phyloP scores from a whole-genome alignment of 2,329 filamentous ascomycete genomes.

The Periconia digitata region DNA sequence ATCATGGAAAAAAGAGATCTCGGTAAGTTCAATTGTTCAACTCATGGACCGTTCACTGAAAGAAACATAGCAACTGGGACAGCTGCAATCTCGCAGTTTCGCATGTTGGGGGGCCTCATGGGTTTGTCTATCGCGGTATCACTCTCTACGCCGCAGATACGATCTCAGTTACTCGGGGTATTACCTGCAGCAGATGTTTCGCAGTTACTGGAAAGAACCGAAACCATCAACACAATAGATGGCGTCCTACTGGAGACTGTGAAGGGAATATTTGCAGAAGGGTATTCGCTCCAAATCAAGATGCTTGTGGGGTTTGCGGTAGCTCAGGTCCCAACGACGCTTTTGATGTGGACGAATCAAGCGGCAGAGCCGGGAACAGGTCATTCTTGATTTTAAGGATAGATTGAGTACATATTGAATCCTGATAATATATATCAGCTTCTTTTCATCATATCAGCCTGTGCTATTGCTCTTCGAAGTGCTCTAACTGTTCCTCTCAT shows the following conservation, averaged over 20 bases:
- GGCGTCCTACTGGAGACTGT: background rate
- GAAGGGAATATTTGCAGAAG: background rate
- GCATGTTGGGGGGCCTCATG: constrained; percentile 7
- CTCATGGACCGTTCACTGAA: background rate
- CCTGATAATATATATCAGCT: too few species aligned
- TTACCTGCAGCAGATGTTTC: background rate
- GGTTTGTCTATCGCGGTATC: constrained; percentile 6
- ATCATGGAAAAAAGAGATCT: constrained; percentile 7
- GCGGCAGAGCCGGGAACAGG: background rate
- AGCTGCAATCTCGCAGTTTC: constrained; percentile 6
- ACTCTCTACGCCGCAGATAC: background rate
- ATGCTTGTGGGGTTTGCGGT: constrained; percentile 8
- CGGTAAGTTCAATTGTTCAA: background rate
- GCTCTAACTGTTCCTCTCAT: too few species aligned
- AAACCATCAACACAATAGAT: background rate
- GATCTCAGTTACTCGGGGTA: background rate
- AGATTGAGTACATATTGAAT: too few species aligned
- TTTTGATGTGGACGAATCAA: constrained; percentile 8
- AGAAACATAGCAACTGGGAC: constrained; percentile 3
- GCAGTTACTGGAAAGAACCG: background rate
- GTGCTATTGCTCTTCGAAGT: too few species aligned
- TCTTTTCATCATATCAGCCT: too few species aligned
- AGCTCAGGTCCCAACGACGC: constrained; percentile 1
- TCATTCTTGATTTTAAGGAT: background rate
- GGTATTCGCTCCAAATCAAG: constrained; percentile 6